Evolutionary conservation across 106 monocot genomes (phyloP), one percentile per base, ranked within the genome.

Genomic region (Dioscorea zingiberensis): DNA sequence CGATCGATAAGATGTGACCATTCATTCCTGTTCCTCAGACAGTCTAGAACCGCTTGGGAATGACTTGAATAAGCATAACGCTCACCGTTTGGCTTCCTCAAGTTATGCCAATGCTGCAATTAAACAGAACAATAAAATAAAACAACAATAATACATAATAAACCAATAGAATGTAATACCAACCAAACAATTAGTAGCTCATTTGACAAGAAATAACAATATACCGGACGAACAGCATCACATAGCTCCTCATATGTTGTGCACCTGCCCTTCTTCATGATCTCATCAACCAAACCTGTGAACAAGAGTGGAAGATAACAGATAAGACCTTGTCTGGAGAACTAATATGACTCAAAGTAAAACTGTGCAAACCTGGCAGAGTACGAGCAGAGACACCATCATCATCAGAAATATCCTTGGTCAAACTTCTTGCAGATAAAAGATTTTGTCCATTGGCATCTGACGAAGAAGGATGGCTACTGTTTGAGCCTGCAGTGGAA

Each of bases 1-100:
- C 75, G 79, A 45, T 75, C 88, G 62, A 97, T 77, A 32, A 97
- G 85, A 86, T 88, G 85, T 70, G 91, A 85, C 91, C 91, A 97
- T 65, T 97, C 83, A 65, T 61, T 86, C 63, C 84, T 79, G 55
- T 86, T 92, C 60, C 86, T 85, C 71, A 92, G 62, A 59, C 83
- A 88, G 55, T 97, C 97, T 30, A 86, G 79, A 69, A 97, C 85
- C 13, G 88, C 97, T 54, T 86, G 84, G 19, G 74, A 72, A 64
- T 85, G 88, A 70, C 81, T 97, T 14, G 88, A 74, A 81, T 97
- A 91, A 29, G 87, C 81, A 80, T 81, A 86, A 10, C 81, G 73
- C 45, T 88, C 87, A 15, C 85, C 92, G 71, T 88, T 92, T 23
- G 85, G 84, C 64, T 92, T 92, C 68, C 92, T 83, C 72, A 86